phyloP scores from a whole-genome alignment of 2,329 filamentous ascomycete species.

The Aschersonia sp. region DNA sequence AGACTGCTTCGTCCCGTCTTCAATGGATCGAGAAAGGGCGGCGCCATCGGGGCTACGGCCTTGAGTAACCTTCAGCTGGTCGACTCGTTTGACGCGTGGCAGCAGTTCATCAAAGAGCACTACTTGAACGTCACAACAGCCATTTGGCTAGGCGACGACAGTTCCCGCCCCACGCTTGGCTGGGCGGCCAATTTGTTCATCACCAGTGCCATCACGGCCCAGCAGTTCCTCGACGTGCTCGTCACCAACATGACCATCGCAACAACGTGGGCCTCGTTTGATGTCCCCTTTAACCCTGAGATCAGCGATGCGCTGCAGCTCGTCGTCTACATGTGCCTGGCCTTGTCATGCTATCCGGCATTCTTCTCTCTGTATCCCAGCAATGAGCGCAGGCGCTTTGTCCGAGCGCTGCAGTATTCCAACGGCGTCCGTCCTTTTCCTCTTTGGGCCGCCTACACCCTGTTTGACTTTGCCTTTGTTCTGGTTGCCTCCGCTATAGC shows the following conservation, averaged over 20 bases:
- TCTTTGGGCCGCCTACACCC: slow-evolving; percentile 70
- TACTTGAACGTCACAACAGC: slow-evolving; percentile 60
- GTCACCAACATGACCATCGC: slow-evolving; percentile 54
- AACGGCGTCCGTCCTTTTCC: slow-evolving; percentile 75
- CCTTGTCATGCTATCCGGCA: slow-evolving; percentile 63
- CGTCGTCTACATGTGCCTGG: slow-evolving; percentile 68
- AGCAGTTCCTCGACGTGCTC: slow-evolving; percentile 52
- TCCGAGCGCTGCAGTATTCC: slow-evolving; percentile 77
- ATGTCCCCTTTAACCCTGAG: slow-evolving; percentile 52
- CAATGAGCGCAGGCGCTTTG: slow-evolving; percentile 63
- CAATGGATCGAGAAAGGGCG: slow-evolving; percentile 9
- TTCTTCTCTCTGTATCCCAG: slow-evolving; percentile 86
- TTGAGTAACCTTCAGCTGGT: slow-evolving; percentile 33
- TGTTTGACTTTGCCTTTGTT: slow-evolving; percentile 68
- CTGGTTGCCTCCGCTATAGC: slow-evolving; percentile 48
- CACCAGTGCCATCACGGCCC: slow-evolving; percentile 42
- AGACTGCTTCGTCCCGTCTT: slow-evolving; percentile 27
- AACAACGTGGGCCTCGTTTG: slow-evolving; percentile 61
- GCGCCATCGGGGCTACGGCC: slow-evolving; percentile 7
- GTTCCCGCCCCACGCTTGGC: slow-evolving; percentile 48
- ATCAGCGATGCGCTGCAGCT: slow-evolving; percentile 65
- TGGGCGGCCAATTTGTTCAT: slow-evolving; percentile 52
- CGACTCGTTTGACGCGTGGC: slow-evolving; percentile 53
- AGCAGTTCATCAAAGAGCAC: slow-evolving; percentile 43
- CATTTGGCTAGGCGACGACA: slow-evolving; percentile 55